These are phyloP conservation scores for Metschnikowia baotianmanensis DNA, from an alignment of 805 yeast species.

Conservation along the genomic window DNA sequence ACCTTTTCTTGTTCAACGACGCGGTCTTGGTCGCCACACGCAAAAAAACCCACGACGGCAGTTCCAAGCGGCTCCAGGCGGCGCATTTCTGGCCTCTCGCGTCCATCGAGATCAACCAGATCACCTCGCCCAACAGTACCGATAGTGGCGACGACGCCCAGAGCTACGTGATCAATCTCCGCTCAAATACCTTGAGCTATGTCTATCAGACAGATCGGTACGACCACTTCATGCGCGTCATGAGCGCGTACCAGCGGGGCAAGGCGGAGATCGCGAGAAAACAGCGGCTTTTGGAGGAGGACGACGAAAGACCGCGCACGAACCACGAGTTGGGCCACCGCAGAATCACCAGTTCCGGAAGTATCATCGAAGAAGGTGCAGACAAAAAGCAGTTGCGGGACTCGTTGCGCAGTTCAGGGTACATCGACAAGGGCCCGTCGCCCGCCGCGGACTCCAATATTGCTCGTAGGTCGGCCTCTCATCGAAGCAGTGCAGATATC, in stretches of 20 bases:
- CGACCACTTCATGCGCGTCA: conserved; percentile 54
- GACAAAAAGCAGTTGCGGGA: conserved; percentile 40
- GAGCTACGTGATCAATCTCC: conserved; percentile 44
- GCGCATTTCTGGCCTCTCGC: conserved; percentile 76
- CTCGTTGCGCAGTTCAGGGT: conserved; percentile 51
- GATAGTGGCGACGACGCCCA: conserved; percentile 23
- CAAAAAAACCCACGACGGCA: conserved; percentile 33
- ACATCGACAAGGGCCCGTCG: conserved; percentile 31
- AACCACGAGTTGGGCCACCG: conserved; percentile 11
- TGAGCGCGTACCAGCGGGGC: conserved; percentile 58
- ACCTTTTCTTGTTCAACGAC: conserved; percentile 76
- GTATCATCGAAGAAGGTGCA: conserved; percentile 26
- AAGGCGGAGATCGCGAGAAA: conserved; percentile 47
- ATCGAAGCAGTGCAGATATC: conserved; percentile 37
- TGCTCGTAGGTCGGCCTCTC: conserved; percentile 14
- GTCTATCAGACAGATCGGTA: conserved; percentile 60
- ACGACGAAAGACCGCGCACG: conserved; percentile 7
- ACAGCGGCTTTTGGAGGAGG: conserved; percentile 26
- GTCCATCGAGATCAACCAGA: conserved; percentile 51
- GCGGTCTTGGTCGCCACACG: conserved; percentile 70
- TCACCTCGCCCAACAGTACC: conserved; percentile 26
- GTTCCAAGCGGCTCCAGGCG: conserved; percentile 51
- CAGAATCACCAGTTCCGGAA: conserved; percentile 10
- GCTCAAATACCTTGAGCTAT: conserved; percentile 47
- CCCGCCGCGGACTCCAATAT: conserved; percentile 11